A percentile compares a stretch with the other conserved stretches of the same genome.
phyloP scores from a whole-genome alignment of 768 basidiomycete species.

The Termitomyces sp. region DNA sequence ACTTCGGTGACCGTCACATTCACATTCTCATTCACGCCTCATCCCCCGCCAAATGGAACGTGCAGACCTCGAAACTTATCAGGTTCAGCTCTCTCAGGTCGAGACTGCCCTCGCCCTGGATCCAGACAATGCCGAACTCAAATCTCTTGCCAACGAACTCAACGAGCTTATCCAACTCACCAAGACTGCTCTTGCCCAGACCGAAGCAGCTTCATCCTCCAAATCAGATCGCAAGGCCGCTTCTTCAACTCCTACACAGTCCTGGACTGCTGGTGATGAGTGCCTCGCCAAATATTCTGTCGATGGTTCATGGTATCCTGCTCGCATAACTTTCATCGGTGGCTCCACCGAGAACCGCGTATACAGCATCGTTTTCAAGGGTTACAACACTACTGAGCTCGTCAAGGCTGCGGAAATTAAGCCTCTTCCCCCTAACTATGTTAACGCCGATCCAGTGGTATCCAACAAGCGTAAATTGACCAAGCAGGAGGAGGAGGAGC shows the following conservation, averaged over 20 bases:
- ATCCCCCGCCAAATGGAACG: conserved; percentile 39
- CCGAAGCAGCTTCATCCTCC: conserved; percentile 55
- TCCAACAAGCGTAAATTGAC: conserved; percentile 73
- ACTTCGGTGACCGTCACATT: not conserved
- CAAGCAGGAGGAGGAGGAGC: conserved; percentile 81
- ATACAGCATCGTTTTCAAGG: conserved; percentile 88
- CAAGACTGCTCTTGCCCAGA: conserved; percentile 63
- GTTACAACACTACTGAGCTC: conserved; percentile 87
- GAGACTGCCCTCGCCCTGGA: conserved; percentile 73
- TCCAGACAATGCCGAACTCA: conserved; percentile 67
- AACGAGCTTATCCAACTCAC: conserved; percentile 81
- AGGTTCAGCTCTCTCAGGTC: conserved; percentile 86
- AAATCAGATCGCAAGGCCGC: conserved; percentile 57
- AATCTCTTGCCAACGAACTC: conserved; percentile 69
- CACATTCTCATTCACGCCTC: not conserved
- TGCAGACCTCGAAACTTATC: conserved; percentile 82
- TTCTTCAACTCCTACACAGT: conserved; percentile 40
- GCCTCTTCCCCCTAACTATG: conserved; percentile 54
- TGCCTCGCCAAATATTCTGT: conserved; percentile 82
- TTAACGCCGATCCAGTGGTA: conserved; percentile 32
- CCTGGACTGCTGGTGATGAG: conserved; percentile 81
- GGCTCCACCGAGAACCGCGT: conserved; percentile 78
- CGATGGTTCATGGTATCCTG: conserved; percentile 85
- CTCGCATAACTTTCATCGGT: conserved; percentile 79
- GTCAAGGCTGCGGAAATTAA: conserved; percentile 71